These are phyloP conservation scores for Pulveroboletus frians DNA, from an alignment of 768 basidiomycete species.

Conservation along the genomic window DNA sequence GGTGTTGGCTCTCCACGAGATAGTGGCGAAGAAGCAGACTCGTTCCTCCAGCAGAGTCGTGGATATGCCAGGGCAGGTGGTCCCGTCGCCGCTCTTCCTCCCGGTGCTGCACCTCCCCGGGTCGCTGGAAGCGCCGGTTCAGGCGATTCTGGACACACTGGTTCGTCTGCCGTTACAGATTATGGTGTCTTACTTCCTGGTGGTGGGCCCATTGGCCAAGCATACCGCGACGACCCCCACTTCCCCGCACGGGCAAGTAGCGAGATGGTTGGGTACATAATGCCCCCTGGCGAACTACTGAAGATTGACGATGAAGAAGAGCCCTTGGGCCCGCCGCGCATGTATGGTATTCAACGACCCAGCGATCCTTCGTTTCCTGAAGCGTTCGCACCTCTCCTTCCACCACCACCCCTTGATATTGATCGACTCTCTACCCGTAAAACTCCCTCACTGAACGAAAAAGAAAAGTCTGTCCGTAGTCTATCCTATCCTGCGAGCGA, in stretches of 20 bases:
- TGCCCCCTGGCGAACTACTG: conserved; percentile 33
- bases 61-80: conserved; percentile 11
- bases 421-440: conserved; percentile 26
- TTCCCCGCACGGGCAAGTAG: conserved; percentile 27
- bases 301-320: conserved; percentile 34
- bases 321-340: conserved; percentile 22
- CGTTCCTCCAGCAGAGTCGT: conserved; percentile 48
- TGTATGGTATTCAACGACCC: conserved; percentile 20
- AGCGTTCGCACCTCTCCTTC: conserved; percentile 33
- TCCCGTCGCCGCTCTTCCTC: conserved; percentile 27
- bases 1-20: conserved; percentile 67
- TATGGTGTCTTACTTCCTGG: conserved; percentile 30
- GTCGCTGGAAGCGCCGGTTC: conserved; percentile 39
- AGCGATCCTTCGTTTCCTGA: conserved; percentile 25
- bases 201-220: conserved; percentile 31
- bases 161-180: conserved; percentile 37
- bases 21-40: conserved; percentile 65
- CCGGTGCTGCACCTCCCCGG: conserved; percentile 30
- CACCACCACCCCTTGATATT: conserved; percentile 35
- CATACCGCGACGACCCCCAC: conserved; percentile 23
- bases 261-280: conserved; percentile 32
- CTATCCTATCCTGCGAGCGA: conserved; percentile 32
- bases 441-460: conserved; percentile 26
- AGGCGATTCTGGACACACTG: conserved; percentile 35
- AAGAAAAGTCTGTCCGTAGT: conserved; percentile 32